These are phyloP conservation scores for Verticillium klebahnii DNA, from an alignment of 2,329 filamentous ascomycete genomes.

Conservation along the genomic window DNA sequence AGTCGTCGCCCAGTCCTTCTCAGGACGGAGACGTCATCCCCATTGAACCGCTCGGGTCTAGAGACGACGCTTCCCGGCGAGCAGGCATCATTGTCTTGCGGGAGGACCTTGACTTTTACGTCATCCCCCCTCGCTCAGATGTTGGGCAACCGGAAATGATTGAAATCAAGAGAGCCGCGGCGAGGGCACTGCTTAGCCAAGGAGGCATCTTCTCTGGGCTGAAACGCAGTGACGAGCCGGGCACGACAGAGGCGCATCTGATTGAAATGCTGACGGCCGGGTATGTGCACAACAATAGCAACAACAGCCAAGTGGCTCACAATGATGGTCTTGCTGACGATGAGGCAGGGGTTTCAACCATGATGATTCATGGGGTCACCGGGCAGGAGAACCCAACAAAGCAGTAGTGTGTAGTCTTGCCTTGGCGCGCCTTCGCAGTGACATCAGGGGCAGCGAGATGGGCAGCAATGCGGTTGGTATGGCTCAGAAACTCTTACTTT, in stretches of 20 bases:
- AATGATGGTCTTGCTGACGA: slow-evolving; percentile 3
- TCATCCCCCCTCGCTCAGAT: slow-evolving; percentile 79
- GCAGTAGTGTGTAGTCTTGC: slow-evolving; percentile 97
- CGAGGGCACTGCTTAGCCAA: slow-evolving; percentile 79
- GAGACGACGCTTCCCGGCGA: slow-evolving; percentile 77
- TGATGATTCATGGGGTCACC: slow-evolving; percentile 91
- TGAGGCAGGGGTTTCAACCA: slow-evolving; percentile 82
- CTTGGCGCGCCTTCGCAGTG: slow-evolving; percentile 85
- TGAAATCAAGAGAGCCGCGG: slow-evolving; percentile 89
- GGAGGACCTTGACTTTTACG: slow-evolving; percentile 97
- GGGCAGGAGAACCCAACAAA: slow-evolving; percentile 96
- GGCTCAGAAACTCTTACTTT: slow-evolving; percentile 95
- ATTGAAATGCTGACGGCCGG: slow-evolving; percentile 99
- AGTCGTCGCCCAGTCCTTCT: slow-evolving; percentile 61
- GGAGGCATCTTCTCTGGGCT: slow-evolving; percentile 95
- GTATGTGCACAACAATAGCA: slow-evolving; percentile 46
- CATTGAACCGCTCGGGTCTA: slow-evolving; percentile 66
- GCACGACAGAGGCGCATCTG: slow-evolving; percentile 94
- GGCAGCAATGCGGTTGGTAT: slow-evolving; percentile 83
- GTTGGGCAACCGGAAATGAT: slow-evolving; percentile 91
- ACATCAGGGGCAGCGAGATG: slow-evolving; percentile 76
- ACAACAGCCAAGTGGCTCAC: not conserved
- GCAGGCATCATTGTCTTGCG: slow-evolving; percentile 95
- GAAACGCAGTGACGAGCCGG: slow-evolving; percentile 90
- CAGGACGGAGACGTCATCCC: slow-evolving; percentile 58